Percentiles rank a stretch among this genome's conserved stretches.
Evolutionary conservation across 148 eudicot species (phyloP).

Genomic region (Hydrangea macrophylla): DNA sequence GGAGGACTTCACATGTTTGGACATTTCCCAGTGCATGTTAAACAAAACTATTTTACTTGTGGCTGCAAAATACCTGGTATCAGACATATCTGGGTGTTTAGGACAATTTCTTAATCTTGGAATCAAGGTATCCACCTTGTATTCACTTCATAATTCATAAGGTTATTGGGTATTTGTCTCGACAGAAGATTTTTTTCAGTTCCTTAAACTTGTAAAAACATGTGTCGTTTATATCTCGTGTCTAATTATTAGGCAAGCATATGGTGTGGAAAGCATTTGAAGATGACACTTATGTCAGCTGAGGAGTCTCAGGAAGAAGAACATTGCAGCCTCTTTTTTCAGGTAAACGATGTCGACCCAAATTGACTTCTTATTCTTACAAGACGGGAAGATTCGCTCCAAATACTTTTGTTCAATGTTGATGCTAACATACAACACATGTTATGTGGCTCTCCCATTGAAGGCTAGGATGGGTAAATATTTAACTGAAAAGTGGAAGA

Average conservation of each 20-base stretch:
- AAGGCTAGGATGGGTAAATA: background rate
- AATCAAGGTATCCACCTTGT: conserved; percentile 48
- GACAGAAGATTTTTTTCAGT: background rate
- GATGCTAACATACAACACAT: background rate
- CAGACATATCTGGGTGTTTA: conserved; percentile 48
- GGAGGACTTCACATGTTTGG: conserved; percentile 96
- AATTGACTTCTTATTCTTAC: background rate
- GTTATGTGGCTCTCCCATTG: background rate
- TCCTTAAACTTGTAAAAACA: conserved; percentile 2
- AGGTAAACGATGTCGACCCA: conserved; percentile 36
- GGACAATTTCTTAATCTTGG: conserved; percentile 59
- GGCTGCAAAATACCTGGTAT: conserved; percentile 52
- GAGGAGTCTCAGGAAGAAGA: conserved; percentile 88
- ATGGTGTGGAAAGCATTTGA: conserved; percentile 90
- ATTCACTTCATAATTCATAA: background rate
- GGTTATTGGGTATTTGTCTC: background rate
- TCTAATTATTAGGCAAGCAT: conserved; percentile 52
- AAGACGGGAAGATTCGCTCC: background rate
- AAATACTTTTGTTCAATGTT: background rate
- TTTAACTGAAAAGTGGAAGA: background rate
- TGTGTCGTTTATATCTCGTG: conserved; percentile 9
- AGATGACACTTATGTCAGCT: conserved; percentile 78
- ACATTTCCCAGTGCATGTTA: conserved; percentile 82
- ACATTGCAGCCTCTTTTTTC: conserved; percentile 55
- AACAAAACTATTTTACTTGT: conserved; percentile 80